A percentile compares a stretch with the other conserved stretches of the same genome.
These are phyloP conservation scores for Pichia paraexigua DNA, from an alignment of 805 yeast genomes.

Conservation along the genomic window DNA sequence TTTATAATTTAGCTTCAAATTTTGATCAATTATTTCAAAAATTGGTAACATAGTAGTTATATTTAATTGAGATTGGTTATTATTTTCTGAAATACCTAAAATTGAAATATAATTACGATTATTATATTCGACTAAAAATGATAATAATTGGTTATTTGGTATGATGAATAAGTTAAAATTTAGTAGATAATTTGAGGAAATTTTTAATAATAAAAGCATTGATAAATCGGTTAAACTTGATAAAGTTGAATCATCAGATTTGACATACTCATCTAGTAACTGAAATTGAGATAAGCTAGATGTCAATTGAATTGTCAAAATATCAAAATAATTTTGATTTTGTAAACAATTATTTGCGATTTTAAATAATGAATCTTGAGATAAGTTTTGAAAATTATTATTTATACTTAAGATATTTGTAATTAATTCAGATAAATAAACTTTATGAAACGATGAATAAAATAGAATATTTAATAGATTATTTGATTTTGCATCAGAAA, in stretches of 20 bases:
- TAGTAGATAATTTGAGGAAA: background rate
- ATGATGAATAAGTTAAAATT: slow-evolving; percentile 6
- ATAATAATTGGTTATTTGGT: background rate
- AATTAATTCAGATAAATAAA: background rate
- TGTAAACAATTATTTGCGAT: background rate
- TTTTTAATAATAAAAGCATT: slow-evolving; percentile 4
- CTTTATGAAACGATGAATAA: slow-evolving; percentile 8
- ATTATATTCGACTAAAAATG: slow-evolving; percentile 5
- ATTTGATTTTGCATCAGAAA: slow-evolving; percentile 12
- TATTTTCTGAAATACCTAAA: slow-evolving; percentile 16
- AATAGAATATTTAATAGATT: slow-evolving; percentile 10
- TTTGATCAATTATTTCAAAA: slow-evolving; percentile 28
- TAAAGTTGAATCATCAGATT: background rate
- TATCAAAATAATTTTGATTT: background rate
- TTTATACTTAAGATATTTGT: background rate
- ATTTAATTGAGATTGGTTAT: slow-evolving; percentile 10
- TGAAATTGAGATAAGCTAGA: background rate
- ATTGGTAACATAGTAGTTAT: slow-evolving; percentile 18
- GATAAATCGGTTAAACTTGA: slow-evolving; percentile 5
- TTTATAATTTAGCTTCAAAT: slow-evolving; percentile 19
- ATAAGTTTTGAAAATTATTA: background rate
- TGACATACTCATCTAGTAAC: slow-evolving; percentile 1
- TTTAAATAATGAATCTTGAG: background rate
- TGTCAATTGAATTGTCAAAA: background rate
- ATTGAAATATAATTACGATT: slow-evolving; percentile 4